Evolutionary conservation across 306 rosid species (phyloP).

Genomic region (Cucumis hystrix): DNA sequence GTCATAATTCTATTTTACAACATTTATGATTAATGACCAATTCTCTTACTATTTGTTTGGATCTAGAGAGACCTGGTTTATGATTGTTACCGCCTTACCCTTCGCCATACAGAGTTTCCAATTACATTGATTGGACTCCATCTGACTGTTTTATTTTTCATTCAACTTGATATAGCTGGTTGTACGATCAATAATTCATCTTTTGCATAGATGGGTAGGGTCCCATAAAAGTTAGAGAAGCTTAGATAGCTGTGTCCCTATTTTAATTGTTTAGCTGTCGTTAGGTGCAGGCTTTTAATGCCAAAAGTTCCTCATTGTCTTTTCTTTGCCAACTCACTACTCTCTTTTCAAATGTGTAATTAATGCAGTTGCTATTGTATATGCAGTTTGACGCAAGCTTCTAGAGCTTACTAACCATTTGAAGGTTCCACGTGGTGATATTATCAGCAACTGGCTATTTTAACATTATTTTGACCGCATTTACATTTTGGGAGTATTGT

Average conservation of each 20-base stretch:
- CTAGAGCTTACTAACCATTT: background rate
- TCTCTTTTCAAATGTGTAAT: background rate
- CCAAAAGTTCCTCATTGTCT: constrained; percentile 19
- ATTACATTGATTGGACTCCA: background rate
- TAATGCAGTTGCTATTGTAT: background rate
- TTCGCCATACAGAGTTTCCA: background rate
- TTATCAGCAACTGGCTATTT: background rate
- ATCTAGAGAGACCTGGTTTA: background rate
- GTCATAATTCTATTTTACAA: background rate
- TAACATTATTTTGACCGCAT: background rate
- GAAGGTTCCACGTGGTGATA: background rate
- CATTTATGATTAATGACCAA: background rate
- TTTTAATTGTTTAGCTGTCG: constrained; percentile 2
- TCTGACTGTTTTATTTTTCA: background rate
- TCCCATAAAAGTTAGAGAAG: background rate
- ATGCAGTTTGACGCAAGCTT: background rate
- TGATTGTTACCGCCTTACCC: background rate
- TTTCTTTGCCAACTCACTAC: background rate
- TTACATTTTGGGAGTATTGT: background rate
- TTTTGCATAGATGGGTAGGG: background rate
- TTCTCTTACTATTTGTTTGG: background rate
- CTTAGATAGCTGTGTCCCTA: background rate
- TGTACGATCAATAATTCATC: background rate
- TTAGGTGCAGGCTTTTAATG: constrained; percentile 7
- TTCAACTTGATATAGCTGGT: background rate